Evolutionary conservation across 495 filamentous ascomycete genomes (phyloP), one percentile per base, ranked within the genome.

Genomic region (Tuber calosporum): DNA sequence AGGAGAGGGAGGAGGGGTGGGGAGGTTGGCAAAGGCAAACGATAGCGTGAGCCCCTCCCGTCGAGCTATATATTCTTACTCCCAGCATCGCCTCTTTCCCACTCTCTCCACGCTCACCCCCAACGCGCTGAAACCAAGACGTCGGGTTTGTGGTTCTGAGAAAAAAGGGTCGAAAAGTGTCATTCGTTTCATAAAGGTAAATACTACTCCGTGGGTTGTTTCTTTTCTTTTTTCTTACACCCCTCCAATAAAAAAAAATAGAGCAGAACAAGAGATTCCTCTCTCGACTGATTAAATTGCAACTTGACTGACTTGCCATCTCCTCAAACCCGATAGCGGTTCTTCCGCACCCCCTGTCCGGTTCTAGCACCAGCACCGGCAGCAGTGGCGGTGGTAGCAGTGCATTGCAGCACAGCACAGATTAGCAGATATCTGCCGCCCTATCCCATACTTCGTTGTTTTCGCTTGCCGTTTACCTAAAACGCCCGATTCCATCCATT

Each of bases 161-260:
- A 34, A 62, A 53, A 62, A 62, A 62, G 26, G 53, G 0, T 62
- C 34, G 53, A 26, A 17, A 62, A 62, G 53, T 62, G 53, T 34
- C 53, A 62, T 62, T 62, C 53, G 53, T 62, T 62, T 62, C 53
- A 34, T 62, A 62, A 17, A 62, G 53, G 53, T 62, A 34, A 34
- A 62, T 34, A 17, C 26, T n/a, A 26, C 45, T 53, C 45, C 45
- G 19, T 15, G 26, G 53, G 17, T 62, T 62, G 34, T 62, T 62
- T 62, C 2, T 62, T 62, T 62, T 17, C 13, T 17, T 34, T 34
- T 62, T 62, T 53, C 2, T 53, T 17, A 17, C 15, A 62, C 30
- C 26, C 30, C 4, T 26, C 26, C 11, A 30, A 0, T 5, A 34
- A 62, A 62, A 34, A 53, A 62, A 15, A 4, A 30, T 34, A 5